Evolutionary conservation across 345 rosid genomes (phyloP).

Genomic region (Heritiera fomes): DNA sequence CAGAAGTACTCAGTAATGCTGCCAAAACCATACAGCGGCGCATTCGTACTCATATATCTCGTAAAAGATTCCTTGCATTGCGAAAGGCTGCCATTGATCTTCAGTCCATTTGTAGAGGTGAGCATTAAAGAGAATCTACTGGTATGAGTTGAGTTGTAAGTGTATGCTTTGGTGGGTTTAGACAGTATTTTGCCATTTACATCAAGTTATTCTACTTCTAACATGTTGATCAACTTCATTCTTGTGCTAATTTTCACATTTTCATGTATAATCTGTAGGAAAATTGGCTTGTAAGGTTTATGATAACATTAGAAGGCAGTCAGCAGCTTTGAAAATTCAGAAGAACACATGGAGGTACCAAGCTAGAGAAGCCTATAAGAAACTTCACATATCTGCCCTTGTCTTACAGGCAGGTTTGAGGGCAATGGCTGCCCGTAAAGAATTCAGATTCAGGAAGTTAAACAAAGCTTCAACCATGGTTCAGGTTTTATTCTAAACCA

Average conservation of each 20-base stretch:
- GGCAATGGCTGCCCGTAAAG: slow-evolving; percentile 63
- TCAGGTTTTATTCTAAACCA: slow-evolving; percentile 43
- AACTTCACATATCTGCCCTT: slow-evolving; percentile 53
- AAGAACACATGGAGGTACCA: slow-evolving; percentile 53
- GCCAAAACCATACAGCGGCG: slow-evolving; percentile 86
- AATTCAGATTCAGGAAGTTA: slow-evolving; percentile 59
- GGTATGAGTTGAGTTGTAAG: slow-evolving; percentile 1
- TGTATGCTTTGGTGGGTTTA: neutral
- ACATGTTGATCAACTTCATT: neutral
- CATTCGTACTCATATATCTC: slow-evolving; percentile 66
- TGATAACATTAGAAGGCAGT: slow-evolving; percentile 47
- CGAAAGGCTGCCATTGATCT: slow-evolving; percentile 56
- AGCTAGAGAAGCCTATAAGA: slow-evolving; percentile 55
- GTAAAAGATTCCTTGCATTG: slow-evolving; percentile 68
- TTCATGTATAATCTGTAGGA: slow-evolving; percentile 41
- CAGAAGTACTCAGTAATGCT: slow-evolving; percentile 76
- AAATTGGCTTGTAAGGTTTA: slow-evolving; percentile 60
- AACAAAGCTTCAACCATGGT: slow-evolving; percentile 66
- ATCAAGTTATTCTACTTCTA: neutral
- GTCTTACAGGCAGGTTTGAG: slow-evolving; percentile 65
- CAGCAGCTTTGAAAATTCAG: slow-evolving; percentile 73
- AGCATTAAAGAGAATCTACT: slow-evolving; percentile 16
- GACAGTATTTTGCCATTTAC: neutral
- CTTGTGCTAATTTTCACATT: slow-evolving; percentile 14
- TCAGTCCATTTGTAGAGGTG: slow-evolving; percentile 76